Base-by-base conservation (phyloP, 2,329 filamentous ascomycete genomes). In the Ophiosphaerella narmari region DNA sequence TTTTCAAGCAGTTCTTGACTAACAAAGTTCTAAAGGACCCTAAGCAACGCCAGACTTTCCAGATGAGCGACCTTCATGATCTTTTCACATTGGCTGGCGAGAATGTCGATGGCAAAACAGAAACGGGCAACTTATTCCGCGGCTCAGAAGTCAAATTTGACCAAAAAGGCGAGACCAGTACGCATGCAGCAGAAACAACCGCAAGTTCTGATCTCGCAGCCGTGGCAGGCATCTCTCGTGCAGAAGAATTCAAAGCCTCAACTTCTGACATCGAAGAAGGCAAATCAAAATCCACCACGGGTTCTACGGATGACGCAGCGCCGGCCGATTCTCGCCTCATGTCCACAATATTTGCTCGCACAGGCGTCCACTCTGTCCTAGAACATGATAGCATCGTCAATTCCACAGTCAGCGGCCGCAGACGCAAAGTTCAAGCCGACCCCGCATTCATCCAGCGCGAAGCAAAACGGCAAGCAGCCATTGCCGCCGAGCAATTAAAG, bases 1-100 rank as follows among this genome's bases (percentile, higher is more conserved):
- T 99, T 43, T 99, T 96, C 80, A 99, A 99, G 74, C 93, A 97
- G 63, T 97, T 97, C 68, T 80, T 99, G 54, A 94, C 91, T 3
- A 96, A 97, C 76, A 97, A 97, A 72, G 92, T 99, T 6, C 74
- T 99, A 43, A 92, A 89, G 62, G 93, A 99, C 63, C 91, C 94
- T 0, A 96, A 96, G 66, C 92, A 97, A 72, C 86, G 90, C 18
- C 90, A 94, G 58, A 91, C 88, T 0, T 96, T 97, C 71, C 90
- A 96, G 50, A 81, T 96, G 64, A 89, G 87, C 50, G 92, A 97
- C 65, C 76, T 99, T 13, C 90, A 97, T 59, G 93, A 99, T 68
- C 80, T 99, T 0, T 99, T 99, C 72, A 91, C 86, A 0, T 80
- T 95, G 2, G 88, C 86, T 16, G 82, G 83, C 12, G 83, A 86